Conservation (phyloP, 176 grass and related monocot species). For the Eremochloa ophiuroides region DNA sequence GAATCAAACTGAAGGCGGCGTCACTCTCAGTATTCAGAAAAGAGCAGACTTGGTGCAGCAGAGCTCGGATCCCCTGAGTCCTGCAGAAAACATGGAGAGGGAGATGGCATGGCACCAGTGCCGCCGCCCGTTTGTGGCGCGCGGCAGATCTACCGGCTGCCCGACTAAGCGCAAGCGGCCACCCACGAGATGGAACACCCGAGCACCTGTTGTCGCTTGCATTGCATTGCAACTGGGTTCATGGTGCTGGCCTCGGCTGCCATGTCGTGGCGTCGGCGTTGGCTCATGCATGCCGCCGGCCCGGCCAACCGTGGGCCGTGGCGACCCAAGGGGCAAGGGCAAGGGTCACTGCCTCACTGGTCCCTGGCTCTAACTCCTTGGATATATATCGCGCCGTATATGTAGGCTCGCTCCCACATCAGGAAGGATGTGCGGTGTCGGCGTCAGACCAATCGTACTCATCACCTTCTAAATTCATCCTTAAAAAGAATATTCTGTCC, state of each 20-base stretch:
- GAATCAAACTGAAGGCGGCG: constrained; percentile 5
- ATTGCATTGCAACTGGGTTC: neutral
- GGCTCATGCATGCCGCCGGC: constrained; percentile 1
- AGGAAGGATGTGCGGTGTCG: neutral
- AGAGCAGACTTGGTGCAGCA: neutral
- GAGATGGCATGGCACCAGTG: neutral
- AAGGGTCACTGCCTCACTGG: no score
- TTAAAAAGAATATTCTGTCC: no score
- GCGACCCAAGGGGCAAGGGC: neutral
- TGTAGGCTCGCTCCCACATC: neutral
- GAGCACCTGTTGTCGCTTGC: constrained; percentile 5
- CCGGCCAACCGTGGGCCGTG: no score
- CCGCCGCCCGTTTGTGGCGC: no score
- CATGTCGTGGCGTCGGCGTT: neutral
- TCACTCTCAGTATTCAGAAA: neutral
- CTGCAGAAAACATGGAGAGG: no score
- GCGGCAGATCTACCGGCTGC: no score
- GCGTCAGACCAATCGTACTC: neutral
- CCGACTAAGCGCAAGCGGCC: neutral
- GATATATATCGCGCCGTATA: neutral
- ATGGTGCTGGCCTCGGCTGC: neutral
- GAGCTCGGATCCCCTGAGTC: neutral
- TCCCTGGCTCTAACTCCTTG: no score
- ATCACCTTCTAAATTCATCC: no score
- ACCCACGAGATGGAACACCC: neutral